Percentiles rank a stretch among this genome's conserved stretches.
These are phyloP conservation scores for Rheum nobile DNA, from an alignment of 148 eudicot genomes.

Conservation along the genomic window DNA sequence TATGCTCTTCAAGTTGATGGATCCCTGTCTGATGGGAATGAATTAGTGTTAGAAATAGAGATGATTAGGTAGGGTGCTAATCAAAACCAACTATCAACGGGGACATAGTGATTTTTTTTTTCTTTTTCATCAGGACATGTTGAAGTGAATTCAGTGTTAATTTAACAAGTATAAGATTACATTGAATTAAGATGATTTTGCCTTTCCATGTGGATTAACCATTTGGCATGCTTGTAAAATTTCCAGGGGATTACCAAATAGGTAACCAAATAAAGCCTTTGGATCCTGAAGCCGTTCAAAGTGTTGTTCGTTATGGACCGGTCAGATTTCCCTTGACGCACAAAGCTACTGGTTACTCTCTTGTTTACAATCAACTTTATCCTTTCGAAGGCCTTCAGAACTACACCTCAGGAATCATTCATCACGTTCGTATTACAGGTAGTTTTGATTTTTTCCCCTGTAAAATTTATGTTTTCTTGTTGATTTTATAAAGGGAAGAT, in stretches of 20 bases:
- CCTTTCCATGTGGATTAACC: not conserved
- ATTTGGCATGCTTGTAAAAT: not conserved
- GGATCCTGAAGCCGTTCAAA: slow-evolving; percentile 49
- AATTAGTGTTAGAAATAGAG: not conserved
- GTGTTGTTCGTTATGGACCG: slow-evolving; percentile 63
- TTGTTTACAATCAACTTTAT: slow-evolving; percentile 72
- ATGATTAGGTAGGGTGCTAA: too few relatives aligned
- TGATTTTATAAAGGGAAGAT: not conserved
- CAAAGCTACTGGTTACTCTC: slow-evolving; percentile 57
- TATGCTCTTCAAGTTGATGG: not conserved
- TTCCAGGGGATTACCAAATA: slow-evolving; percentile 82
- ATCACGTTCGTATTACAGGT: slow-evolving; percentile 90
- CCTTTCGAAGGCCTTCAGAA: slow-evolving; percentile 89
- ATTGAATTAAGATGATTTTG: not conserved
- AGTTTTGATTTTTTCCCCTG: not conserved
- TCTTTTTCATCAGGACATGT: not conserved
- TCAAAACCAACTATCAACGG: not conserved
- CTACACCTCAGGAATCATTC: slow-evolving; percentile 96
- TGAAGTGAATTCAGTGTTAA: not conserved
- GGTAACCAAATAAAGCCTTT: slow-evolving; percentile 59
- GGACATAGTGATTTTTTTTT: not conserved
- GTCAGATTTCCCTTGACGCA: slow-evolving; percentile 23
- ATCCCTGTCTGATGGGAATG: not conserved
- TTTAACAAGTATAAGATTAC: not conserved
- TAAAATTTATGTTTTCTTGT: not conserved